Evolutionary conservation across 768 basidiomycete species (phyloP).

Genomic region (Steccherinum ochraceum): DNA sequence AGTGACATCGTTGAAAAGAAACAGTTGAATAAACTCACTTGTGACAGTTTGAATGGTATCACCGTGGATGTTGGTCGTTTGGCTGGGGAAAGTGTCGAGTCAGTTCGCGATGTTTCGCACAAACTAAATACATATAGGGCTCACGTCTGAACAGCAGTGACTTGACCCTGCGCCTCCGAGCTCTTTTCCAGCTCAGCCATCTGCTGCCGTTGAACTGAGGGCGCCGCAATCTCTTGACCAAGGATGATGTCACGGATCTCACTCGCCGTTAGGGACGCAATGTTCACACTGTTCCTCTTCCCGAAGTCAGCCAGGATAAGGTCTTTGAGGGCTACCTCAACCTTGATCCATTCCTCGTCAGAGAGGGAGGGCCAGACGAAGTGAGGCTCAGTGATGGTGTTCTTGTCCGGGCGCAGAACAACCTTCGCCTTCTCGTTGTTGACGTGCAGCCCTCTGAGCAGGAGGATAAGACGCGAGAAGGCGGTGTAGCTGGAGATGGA

Average conservation of each 20-base stretch:
- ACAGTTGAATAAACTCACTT: slow-evolving; percentile 43
- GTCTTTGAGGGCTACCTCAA: slow-evolving; percentile 98
- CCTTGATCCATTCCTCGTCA: slow-evolving; percentile 98
- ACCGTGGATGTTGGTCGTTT: slow-evolving; percentile 96
- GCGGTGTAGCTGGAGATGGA: slow-evolving; percentile 98
- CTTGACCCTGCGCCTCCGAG: slow-evolving; percentile 87
- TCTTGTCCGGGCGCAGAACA: slow-evolving; percentile 94
- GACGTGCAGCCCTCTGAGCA: slow-evolving; percentile 94
- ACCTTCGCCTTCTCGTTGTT: slow-evolving; percentile 99
- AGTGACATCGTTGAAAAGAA: neutral
- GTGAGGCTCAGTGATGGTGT: slow-evolving; percentile 94
- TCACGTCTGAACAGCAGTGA: slow-evolving; percentile 91
- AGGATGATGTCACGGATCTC: slow-evolving; percentile 98
- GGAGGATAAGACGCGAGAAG: slow-evolving; percentile 95
- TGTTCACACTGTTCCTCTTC: slow-evolving; percentile 98
- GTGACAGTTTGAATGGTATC: slow-evolving; percentile 94
- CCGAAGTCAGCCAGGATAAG: slow-evolving; percentile 96
- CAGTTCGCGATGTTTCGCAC: slow-evolving; percentile 11
- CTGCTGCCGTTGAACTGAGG: slow-evolving; percentile 94
- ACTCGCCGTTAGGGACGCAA: slow-evolving; percentile 92
- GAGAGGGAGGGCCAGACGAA: slow-evolving; percentile 94
- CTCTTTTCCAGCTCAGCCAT: slow-evolving; percentile 99
- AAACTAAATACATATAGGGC: slow-evolving; percentile 17
- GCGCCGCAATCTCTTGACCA: slow-evolving; percentile 96
- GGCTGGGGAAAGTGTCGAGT: slow-evolving; percentile 31